Percentiles rank a stretch among this genome's conserved stretches.
These are phyloP conservation scores for Aciculosporium take DNA, from an alignment of 2,329 filamentous ascomycete species.

Conservation along the genomic window DNA sequence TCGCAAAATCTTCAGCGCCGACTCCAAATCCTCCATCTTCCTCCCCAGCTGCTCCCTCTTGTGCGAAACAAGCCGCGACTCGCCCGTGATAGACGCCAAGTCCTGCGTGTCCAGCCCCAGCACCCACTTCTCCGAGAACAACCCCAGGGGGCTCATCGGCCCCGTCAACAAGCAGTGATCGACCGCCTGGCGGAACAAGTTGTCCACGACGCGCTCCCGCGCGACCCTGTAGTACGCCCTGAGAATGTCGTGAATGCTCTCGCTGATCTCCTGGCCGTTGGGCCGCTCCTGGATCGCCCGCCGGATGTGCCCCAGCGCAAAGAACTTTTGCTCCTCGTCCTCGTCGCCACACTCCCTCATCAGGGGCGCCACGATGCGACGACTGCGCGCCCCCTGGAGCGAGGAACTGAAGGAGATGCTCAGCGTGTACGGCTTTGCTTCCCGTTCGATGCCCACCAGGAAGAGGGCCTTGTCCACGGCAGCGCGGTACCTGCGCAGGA, in stretches of 20 bases:
- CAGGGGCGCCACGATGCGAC: neutral
- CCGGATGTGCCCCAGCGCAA: neutral
- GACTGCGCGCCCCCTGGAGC: conserved; percentile 14
- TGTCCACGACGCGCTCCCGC: conserved; percentile 47
- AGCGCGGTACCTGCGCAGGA: conserved; percentile 29
- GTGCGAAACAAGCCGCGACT: neutral
- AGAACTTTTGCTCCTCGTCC: neutral
- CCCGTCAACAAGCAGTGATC: conserved; percentile 4
- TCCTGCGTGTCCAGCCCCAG: neutral
- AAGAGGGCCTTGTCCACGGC: conserved; percentile 36
- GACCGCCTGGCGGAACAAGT: conserved; percentile 39
- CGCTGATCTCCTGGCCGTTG: conserved; percentile 21
- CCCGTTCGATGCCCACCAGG: conserved; percentile 36
- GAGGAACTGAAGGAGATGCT: conserved; percentile 38
- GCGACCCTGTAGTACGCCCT: conserved; percentile 48
- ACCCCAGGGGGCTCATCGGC: neutral
- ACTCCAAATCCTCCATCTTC: conserved; percentile 3
- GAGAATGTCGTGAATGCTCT: conserved; percentile 47
- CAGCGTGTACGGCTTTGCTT: conserved; percentile 30
- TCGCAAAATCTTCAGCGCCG: conserved; percentile 4
- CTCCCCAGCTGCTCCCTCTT: conserved; percentile 2
- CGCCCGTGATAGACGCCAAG: neutral
- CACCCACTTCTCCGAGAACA: conserved; percentile 4
- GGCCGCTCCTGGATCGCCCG: conserved; percentile 11
- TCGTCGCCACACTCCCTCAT: neutral